These are phyloP conservation scores for Paralagenidium karlingii DNA, from an alignment of 352 stramenopile genomes.

Conservation along the genomic window DNA sequence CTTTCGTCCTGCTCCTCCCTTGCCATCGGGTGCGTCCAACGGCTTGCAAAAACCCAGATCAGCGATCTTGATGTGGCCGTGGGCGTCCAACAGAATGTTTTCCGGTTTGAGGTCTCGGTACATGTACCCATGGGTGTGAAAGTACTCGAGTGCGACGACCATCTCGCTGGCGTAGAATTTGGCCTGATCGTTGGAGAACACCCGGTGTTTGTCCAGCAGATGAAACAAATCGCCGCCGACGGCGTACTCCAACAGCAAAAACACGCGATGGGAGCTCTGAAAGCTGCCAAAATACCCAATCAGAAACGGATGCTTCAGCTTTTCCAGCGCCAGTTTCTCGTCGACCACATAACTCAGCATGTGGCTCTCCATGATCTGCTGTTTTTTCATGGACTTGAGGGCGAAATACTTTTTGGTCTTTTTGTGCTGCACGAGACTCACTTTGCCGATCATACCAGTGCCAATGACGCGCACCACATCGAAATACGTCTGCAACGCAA, in stretches of 20 bases:
- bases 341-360: constrained; percentile 42
- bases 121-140: constrained; percentile 79
- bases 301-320: constrained; percentile 30
- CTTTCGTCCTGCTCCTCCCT: constrained; percentile 4
- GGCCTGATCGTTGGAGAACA: constrained; percentile 50
- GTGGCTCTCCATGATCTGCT: constrained; percentile 32
- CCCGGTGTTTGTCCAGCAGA: constrained; percentile 27
- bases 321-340: constrained; percentile 30
- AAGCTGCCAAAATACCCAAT: constrained; percentile 48
- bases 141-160: constrained; percentile 73
- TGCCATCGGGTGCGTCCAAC: constrained; percentile 8
- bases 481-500: constrained; percentile 46
- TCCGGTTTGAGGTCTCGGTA: constrained; percentile 83
- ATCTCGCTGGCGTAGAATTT: constrained; percentile 83
- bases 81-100: constrained; percentile 84
- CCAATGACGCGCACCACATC: constrained; percentile 37
- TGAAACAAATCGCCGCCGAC: constrained; percentile 57
- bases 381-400: constrained; percentile 67
- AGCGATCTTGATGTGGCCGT: constrained; percentile 77
- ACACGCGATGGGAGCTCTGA: constrained; percentile 36
- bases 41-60: constrained; percentile 87
- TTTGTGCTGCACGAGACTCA: constrained; percentile 47
- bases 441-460: constrained; percentile 60
- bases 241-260: constrained; percentile 58
- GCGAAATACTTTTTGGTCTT: constrained; percentile 45